Base-by-base conservation (phyloP, 1,284 basidiomycete species). In the Ganoderma multipileum region DNA sequence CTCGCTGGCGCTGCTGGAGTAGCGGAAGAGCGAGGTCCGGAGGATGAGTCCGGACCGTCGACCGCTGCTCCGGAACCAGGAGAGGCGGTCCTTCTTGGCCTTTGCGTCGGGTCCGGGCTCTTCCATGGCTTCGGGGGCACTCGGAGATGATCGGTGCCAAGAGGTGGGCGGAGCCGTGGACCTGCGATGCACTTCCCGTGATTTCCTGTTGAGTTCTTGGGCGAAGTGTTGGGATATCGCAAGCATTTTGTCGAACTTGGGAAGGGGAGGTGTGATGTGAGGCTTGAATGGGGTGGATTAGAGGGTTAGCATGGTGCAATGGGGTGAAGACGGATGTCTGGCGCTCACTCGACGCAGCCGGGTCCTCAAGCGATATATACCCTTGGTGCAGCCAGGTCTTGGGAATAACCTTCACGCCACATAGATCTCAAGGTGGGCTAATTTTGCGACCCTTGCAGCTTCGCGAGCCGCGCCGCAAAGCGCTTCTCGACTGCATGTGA, bases 71-170 rank as follows among this genome's bases (percentile, higher is more conserved):
- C 66, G 68, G 63, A 68, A 54, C 59, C 68, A 58, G 33, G 69
- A 72, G 65, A 72, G 68, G 6, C 71, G 67, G 33, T 23, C 20
- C 58, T 67, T 68, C 61, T 67, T 67, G 33, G 38, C 9, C 26
- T 41, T 28, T 30, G 55, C 36, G 50, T 60, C 58, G 41, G 30
- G 0, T 12, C 52, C 28, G 6, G 28, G 28, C 28, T 38, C 38
- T 26, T 26, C 14, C n/a, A 36, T 18, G 28, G 63, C n/a, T 23
- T 28, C 58, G 12, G 55, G 33, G 33, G 18, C 33, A 33, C 33
- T 33, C 33, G 55, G 33, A n/a, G 58, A 42, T 39, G 18, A 3
- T 23, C 11, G n/a, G 5, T 26, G 36, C 38, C 36, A 41, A n/a
- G 58, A 60, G 58, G 58, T n/a, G 11, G 58, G 33, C 20, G 20